Base-by-base conservation (phyloP, 768 basidiomycete genomes). In the Boletus sp. region DNA sequence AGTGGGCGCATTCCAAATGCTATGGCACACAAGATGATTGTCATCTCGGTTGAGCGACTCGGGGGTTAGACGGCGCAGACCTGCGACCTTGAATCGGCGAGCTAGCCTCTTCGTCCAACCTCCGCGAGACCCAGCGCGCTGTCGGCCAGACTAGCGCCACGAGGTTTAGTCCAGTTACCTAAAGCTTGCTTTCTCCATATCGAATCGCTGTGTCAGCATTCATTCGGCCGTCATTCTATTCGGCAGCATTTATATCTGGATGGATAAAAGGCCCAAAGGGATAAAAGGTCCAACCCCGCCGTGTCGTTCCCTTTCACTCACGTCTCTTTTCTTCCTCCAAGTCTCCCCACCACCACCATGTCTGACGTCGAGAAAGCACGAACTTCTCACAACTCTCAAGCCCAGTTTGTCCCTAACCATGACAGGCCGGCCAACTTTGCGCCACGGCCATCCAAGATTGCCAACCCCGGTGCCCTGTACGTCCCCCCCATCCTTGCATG, bases 401-500 rank as follows among this genome's bases (percentile, higher is more conserved):
- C 53, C 13, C 68, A 60, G 6, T 49, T 47, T 25, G n/a, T 55
- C 35, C 58, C 58, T 30, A 54, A 65, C 52, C 60, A 62, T n/a
- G 52, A 55, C 1, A 34, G 30, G 6, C 53, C 43, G 33, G 51
- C 71, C 44, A 51, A 62, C 47, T 41, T 49, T 61, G 64, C 49
- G 53, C 60, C 72, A 27, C 68, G 62, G 4, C 64, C 73, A 21
- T 59, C 70, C 46, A 69, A 65, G 53, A 70, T 86, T 29, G 87
- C 73, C 19, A 85, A 90, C 73, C 85, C 87, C 2, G 70, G 43
- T 32, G 41, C 70, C n/a, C 70, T 73, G 71, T 73, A 57, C 38
- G 70, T 59, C 10, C 5, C 8, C 13, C 37, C 30, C 44, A 5
- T 14, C 15, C 2, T n/a, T 13, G 4, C 9, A 1, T 13, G 4